Evolutionary conservation across 2,329 filamentous ascomycete species (phyloP), one percentile per base, ranked within the genome.

Genomic region (Alternaria ethzedia): DNA sequence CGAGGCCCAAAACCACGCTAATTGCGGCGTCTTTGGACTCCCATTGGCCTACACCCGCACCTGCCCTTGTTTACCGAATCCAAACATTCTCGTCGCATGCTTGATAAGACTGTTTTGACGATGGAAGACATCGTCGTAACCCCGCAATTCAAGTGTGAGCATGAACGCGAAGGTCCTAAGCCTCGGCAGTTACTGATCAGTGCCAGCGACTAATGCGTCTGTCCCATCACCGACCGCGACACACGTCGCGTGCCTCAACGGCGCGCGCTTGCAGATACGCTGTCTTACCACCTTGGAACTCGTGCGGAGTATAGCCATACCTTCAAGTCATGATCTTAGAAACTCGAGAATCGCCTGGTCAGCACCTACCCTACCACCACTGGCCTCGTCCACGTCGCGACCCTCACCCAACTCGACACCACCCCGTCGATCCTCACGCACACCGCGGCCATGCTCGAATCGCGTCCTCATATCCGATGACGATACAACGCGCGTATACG

Each of bases 391-490:
- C 21, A 55, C 47, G 46, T 36, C 57, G 52, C 30, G 41, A 32
- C 50, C 54, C 21, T 59, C 55, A 4, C 43, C 57, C 50, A 58
- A 55, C 4, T 68, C 72, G 1, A 74, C 72, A 32, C 70, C 73
- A 21, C 69, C 69, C n/a, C 72, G 68, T 17, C 69, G 64, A 59
- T 43, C 67, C 17, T 59, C 65, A 51, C 61, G 49, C 13, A 26
- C 52, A 20, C 66, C 50, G 20, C 51, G 59, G 10, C 55, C 67
- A 10, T 43, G 41, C 54, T 80, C 79, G 20, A 74, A 76, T 30
- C 81, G 81, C 57, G 61, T 84, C 25, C 77, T 84, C 23, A 66
- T 83, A 7, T 73, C 78, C 56, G 79, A 82, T 62, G 77, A 80
- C 21, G 76, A 79, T 21, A 77, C 70, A 9, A 77, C 81, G 6